Conservation (phyloP, 1,139 yeast species). For the Geotrichum restrictum region DNA sequence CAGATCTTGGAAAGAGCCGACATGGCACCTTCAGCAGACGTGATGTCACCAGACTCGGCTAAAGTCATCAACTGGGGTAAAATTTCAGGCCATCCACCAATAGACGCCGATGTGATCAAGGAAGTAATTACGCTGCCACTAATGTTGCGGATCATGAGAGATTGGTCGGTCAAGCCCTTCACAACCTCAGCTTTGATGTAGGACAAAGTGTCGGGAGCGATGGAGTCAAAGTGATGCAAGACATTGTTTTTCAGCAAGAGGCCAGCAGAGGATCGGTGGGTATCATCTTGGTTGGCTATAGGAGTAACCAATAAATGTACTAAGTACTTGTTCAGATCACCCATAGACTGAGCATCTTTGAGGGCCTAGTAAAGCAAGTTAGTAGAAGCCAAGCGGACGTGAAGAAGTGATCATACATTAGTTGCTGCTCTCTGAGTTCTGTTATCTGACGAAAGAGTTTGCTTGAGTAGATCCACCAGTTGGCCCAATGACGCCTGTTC, state of each 20-base stretch:
- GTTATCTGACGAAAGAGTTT: slow-evolving; percentile 60
- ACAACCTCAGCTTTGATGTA: slow-evolving; percentile 61
- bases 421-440: slow-evolving; percentile 52
- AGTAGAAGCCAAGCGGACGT: slow-evolving; percentile 5
- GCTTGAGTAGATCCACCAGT: slow-evolving; percentile 58
- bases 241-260: slow-evolving; percentile 73
- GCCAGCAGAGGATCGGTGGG: slow-evolving; percentile 89
- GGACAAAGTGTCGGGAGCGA: slow-evolving; percentile 41
- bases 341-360: slow-evolving; percentile 60
- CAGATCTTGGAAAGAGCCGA: slow-evolving; percentile 81
- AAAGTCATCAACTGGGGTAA: slow-evolving; percentile 63
- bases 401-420: slow-evolving; percentile 22
- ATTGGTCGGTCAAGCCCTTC: slow-evolving; percentile 61
- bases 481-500: slow-evolving; percentile 59
- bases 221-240: slow-evolving; percentile 35
- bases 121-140: slow-evolving; percentile 90
- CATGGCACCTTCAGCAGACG: slow-evolving; percentile 63
- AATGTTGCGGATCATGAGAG: slow-evolving; percentile 69
- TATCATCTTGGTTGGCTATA: slow-evolving; percentile 37
- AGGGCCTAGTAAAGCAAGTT: slow-evolving; percentile 45
- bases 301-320: slow-evolving; percentile 63
- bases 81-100: slow-evolving; percentile 69
- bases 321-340: slow-evolving; percentile 76
- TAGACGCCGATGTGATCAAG: slow-evolving; percentile 65
- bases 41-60: slow-evolving; percentile 45